Conservation (phyloP, 2,329 filamentous ascomycete species). For the Paramyrothecium roridum region DNA sequence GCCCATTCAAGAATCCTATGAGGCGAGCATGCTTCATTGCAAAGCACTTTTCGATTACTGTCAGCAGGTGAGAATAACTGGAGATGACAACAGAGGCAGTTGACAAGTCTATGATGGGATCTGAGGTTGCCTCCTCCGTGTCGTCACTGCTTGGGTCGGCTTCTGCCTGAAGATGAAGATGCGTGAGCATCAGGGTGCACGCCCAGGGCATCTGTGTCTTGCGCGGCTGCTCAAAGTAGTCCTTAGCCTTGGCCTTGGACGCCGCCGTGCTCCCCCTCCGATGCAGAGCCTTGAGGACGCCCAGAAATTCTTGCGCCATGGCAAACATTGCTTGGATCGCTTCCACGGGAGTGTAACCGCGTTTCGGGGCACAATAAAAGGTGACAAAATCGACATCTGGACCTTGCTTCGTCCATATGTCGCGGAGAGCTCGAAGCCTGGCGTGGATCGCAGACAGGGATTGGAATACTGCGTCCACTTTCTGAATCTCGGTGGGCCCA, state of each 20-base stretch:
- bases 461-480: not conserved
- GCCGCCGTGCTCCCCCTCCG: slow-evolving; percentile 17
- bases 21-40: slow-evolving; percentile 13
- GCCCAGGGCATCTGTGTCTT: not conserved
- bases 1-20: slow-evolving; percentile 6
- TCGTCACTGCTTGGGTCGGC: no score
- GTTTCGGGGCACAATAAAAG: slow-evolving; percentile 11
- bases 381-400: slow-evolving; percentile 1
- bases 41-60: slow-evolving; percentile 18
- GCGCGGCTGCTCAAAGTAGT: not conserved
- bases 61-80: slow-evolving; percentile 20
- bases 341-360: slow-evolving; percentile 12
- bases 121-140: not conserved
- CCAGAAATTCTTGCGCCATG: slow-evolving; percentile 19
- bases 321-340: slow-evolving; percentile 16
- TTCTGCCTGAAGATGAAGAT: not conserved
- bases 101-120: slow-evolving; percentile 15
- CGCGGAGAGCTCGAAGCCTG: not conserved
- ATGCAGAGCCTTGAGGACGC: slow-evolving; percentile 18
- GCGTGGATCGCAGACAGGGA: not conserved
- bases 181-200: not conserved
- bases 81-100: slow-evolving; percentile 24
- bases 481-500: not conserved
- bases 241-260: slow-evolving; percentile 3
- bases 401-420: not conserved